Base-by-base conservation (phyloP, 2,329 filamentous ascomycete genomes). In the Pseudogymnoascus sp. region DNA sequence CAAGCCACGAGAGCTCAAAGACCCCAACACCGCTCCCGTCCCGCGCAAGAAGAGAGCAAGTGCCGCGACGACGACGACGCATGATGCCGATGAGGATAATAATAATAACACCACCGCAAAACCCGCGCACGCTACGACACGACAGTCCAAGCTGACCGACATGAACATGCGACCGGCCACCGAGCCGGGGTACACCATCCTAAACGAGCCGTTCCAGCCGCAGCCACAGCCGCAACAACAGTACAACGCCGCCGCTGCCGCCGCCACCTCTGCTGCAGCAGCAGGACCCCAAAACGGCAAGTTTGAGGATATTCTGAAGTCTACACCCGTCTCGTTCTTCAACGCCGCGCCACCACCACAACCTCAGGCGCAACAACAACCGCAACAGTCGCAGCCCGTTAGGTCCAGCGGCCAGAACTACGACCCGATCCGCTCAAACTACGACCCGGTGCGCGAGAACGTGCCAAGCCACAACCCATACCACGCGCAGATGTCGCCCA, bases 361-460 rank as follows among this genome's bases (percentile, higher is more conserved):
- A 47, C 63, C 65, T n/a, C 65, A 65, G 37, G 60, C 65, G 12
- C 65, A 65, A 63, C 72, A 74, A 39, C 77, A 78, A 11, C 77
- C 78, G 60, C 79, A 78, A 65, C 78, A 79, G 62, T 79, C 77
- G 67, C 75, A 66, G 65, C 77, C 47, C 7, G 77, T 80, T 60
- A 80, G 88, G 60, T 86, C 87, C 12, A 89, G 89, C 71, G 88
- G 91, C 47, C 90, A 91, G 71, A 91, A 89, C 70, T 97, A 95
- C 76, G 93, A 97, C 74, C 93, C 93, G 0, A 92, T 96, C 67
- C 85, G 93, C 57, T 83, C 88, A n/a, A 86, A 83, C 67, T 87
- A 86, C 68, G 85, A 87, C 68, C 84, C 84, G 1, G 80, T 86
- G 60, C 78, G 84, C 45, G 85, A 84, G 71, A 89, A 84, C 2